Conservation (phyloP, 768 basidiomycete species). For the Grammothele lineata region DNA sequence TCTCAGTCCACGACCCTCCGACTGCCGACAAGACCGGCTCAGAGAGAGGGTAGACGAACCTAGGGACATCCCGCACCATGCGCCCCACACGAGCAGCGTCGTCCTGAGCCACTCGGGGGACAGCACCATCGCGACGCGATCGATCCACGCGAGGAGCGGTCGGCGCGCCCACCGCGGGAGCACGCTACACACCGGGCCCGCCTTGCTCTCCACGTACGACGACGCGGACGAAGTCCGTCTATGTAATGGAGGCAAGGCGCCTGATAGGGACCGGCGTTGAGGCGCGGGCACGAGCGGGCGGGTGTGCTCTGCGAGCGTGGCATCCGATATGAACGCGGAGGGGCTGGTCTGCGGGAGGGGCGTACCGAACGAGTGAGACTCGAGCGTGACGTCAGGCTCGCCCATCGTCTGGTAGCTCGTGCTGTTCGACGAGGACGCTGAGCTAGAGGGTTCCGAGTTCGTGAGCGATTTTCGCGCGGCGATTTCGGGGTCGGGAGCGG, state of each 20-base stretch:
- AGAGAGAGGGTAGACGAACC: too few species aligned
- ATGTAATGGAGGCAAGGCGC: too few species aligned
- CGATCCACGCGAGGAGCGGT: constrained; percentile 66
- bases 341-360: constrained; percentile 8
- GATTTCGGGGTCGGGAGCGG: too few species aligned
- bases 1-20: neutral
- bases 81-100: constrained; percentile 74
- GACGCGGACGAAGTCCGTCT: constrained; percentile 25
- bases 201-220: constrained; percentile 39
- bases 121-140: constrained; percentile 65
- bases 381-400: constrained; percentile 21
- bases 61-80: constrained; percentile 74
- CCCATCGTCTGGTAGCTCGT: constrained; percentile 26
- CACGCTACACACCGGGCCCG: constrained; percentile 34
- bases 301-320: neutral
- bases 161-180: constrained; percentile 53
- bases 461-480: too few species aligned
- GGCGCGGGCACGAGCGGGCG: neutral
- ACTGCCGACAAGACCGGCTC: too few species aligned
- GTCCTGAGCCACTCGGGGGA: constrained; percentile 72
- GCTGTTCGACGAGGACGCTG: constrained; percentile 3
- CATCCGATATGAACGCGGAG: neutral
- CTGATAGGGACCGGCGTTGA: constrained; percentile 4
- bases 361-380: constrained; percentile 24
- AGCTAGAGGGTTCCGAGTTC: neutral